Conservation (phyloP, 2,329 filamentous ascomycete species). For the Eurotiales sp. region DNA sequence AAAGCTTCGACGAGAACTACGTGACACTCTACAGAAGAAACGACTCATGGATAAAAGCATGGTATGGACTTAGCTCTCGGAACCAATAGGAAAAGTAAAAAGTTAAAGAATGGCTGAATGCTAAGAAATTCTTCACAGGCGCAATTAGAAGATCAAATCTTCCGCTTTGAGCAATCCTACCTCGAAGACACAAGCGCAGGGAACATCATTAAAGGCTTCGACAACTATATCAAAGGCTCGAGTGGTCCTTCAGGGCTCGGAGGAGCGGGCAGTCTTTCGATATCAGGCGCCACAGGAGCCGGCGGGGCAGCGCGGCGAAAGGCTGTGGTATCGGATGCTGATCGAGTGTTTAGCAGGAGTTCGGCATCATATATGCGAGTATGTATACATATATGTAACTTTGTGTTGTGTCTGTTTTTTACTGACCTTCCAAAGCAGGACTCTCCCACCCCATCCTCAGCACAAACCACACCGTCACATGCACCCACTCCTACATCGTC, state of each 20-base stretch:
- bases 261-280: constrained; percentile 28
- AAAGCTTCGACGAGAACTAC: constrained; percentile 63
- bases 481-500: constrained; percentile 44
- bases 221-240: constrained; percentile 93
- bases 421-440: constrained; percentile 26
- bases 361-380: constrained; percentile 48
- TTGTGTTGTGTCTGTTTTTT: neutral
- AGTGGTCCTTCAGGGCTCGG: constrained; percentile 39
- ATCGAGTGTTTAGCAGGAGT: constrained; percentile 48
- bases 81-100: neutral
- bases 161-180: constrained; percentile 78
- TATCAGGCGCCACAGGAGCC: constrained; percentile 21
- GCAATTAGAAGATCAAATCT: constrained; percentile 74
- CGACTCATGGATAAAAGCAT: constrained; percentile 59
- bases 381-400: constrained; percentile 11
- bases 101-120: neutral
- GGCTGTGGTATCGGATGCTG: constrained; percentile 41
- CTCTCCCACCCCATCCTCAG: constrained; percentile 42
- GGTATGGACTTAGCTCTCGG: too few species aligned
- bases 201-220: constrained; percentile 97
- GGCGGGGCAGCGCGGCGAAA: constrained; percentile 34
- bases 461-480: constrained; percentile 45
- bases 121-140: constrained; percentile 39
- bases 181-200: constrained; percentile 82
- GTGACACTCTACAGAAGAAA: constrained; percentile 64